phyloP scores from a whole-genome alignment of 2,329 filamentous ascomycete species.

The Sporothrix luriei region DNA sequence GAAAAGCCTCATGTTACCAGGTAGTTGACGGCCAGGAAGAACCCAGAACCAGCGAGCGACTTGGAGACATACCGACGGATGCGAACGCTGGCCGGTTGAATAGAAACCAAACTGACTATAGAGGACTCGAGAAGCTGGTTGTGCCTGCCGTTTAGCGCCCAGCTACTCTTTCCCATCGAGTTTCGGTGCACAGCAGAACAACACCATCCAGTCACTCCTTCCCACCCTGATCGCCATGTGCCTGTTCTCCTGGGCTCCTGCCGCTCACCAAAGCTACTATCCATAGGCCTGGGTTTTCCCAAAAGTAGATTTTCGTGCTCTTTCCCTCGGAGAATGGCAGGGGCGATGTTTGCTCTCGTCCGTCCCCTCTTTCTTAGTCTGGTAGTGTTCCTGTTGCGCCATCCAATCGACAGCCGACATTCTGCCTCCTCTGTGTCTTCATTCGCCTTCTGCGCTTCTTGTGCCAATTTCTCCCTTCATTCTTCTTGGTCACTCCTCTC shows the following conservation, averaged over 20 bases:
- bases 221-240: not conserved
- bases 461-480: not conserved
- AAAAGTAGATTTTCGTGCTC: not conserved
- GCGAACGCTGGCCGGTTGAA: not conserved
- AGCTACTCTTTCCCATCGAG: not conserved
- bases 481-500: not conserved
- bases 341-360: constrained; percentile 15
- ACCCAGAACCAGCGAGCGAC: not conserved
- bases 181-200: not conserved
- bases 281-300: constrained; percentile 14
- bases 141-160: not conserved
- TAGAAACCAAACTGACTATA: not conserved
- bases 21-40: not conserved
- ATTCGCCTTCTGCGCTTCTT: not conserved
- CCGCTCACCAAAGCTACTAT: not conserved
- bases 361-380: constrained; percentile 1
- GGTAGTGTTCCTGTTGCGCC: constrained; percentile 15
- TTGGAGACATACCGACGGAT: not conserved
- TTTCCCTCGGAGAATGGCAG: not conserved
- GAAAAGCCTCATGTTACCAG: constrained; percentile 6
- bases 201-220: constrained; percentile 21
- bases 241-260: not conserved
- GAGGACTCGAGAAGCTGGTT: not conserved
- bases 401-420: constrained; percentile 26
- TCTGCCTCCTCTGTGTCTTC: constrained; percentile 3